These are phyloP conservation scores for Senecio squalidus DNA, from an alignment of 140 eudicot genomes.

Conservation along the genomic window DNA sequence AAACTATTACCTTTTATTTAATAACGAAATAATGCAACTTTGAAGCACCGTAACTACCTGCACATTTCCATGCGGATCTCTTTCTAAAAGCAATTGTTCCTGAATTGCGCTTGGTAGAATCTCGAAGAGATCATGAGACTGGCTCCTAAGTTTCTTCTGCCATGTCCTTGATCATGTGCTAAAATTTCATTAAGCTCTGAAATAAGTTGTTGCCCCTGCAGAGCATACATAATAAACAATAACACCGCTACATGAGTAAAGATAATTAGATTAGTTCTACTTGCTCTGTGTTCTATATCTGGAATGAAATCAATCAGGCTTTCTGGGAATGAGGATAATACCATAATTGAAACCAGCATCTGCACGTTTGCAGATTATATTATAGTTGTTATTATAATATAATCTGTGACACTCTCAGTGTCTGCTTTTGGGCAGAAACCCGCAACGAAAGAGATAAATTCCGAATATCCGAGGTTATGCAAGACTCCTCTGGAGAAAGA, in stretches of 20 bases:
- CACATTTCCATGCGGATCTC: constrained; percentile 99
- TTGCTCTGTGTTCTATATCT: constrained; percentile 15
- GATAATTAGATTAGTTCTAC: not conserved
- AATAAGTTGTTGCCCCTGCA: constrained; percentile 85
- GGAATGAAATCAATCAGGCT: constrained; percentile 95
- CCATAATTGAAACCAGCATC: constrained; percentile 80
- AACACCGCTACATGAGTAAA: not conserved
- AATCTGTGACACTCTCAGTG: constrained; percentile 75
- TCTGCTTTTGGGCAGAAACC: constrained; percentile 76
- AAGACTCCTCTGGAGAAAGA: too few relatives aligned
- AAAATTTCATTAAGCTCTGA: constrained; percentile 92
- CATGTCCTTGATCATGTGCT: constrained; percentile 79
- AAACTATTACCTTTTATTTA: too few relatives aligned
- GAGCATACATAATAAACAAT: not conserved
- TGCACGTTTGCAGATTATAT: constrained; percentile 81
- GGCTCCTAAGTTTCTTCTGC: constrained; percentile 73
- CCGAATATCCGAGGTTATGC: too few relatives aligned
- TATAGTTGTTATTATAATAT: too few relatives aligned
- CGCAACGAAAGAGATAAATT: constrained; percentile 38
- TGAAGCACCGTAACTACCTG: constrained; percentile 49
- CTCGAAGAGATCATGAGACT: constrained; percentile 66
- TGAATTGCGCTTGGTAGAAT: constrained; percentile 78
- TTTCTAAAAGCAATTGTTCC: constrained; percentile 84
- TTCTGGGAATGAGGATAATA: constrained; percentile 85
- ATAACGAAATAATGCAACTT: constrained; percentile 2